Base-by-base conservation (phyloP, 139 green algal species). In the Micractinium conductrix region DNA sequence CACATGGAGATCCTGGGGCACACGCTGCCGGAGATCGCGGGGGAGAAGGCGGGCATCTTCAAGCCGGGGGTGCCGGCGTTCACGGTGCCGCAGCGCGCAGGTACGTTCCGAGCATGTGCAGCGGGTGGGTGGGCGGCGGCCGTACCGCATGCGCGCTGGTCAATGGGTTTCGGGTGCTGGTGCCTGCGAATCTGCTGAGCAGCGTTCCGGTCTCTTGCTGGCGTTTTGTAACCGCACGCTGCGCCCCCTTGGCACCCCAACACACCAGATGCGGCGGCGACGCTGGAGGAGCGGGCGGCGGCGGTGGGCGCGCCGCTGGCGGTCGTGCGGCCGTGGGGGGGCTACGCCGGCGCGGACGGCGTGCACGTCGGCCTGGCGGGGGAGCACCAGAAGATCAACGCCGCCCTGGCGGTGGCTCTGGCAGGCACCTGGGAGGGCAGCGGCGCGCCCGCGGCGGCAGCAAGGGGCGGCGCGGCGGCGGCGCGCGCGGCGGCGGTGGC, bases 31-130 rank as follows among this genome's bases (percentile, higher is more conserved):
- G 87, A 95, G 60, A 99, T 99, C 80, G 97, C 97, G 4, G 42
- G 82, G 9, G 97, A 99, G 80, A 99, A 99, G 91, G 97, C 94
- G 6, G 97, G 96, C 71, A 98, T 99, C 80, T 92, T 99, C 72
- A 97, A 98, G 89, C 19, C 74, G 0, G 87, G 90, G 16, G 67
- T 81, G 16, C 91, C 94, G 0, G 95, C 92, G 4, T 91, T 97
- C 69, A 98, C 94, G 7, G 91, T 94, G 50, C 85, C 89, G 42
- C 97, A 99, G 86, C 85, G 68, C 30, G 62, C 79, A n/a, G n/a
- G n/a, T n/a, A n/a, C n/a, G n/a, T n/a, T n/a, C n/a, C n/a, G n/a
- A n/a, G n/a, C n/a, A n/a, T n/a, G n/a, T n/a, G n/a, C n/a, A n/a
- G n/a, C n/a, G n/a, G n/a, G n/a, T n/a, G n/a, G n/a, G n/a, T n/a